Percentiles rank a stretch among this genome's conserved stretches.
Evolutionary conservation across 257 asterid species (phyloP).

Genomic region (Nicotiana noctiflora): DNA sequence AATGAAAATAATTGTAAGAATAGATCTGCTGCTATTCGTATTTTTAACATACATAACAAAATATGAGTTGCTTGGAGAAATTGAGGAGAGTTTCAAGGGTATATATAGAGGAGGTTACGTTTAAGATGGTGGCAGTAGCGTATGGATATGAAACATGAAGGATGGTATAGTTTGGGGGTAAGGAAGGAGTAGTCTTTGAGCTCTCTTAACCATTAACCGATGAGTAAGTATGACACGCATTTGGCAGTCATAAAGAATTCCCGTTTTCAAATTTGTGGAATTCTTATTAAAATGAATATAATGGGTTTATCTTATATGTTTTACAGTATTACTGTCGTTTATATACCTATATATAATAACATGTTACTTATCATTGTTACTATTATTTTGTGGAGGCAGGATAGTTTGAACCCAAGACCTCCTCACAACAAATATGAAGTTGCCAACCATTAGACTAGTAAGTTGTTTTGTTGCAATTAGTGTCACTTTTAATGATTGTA

Average conservation of each 20-base stretch:
- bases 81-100: not conserved
- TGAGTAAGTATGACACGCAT: constrained; percentile 21
- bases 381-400: too few relatives aligned
- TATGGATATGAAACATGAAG: not conserved
- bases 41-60: not conserved
- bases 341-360: too few relatives aligned
- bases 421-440: too few relatives aligned
- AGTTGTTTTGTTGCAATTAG: too few relatives aligned
- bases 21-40: not conserved
- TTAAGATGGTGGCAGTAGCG: not conserved
- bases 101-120: constrained; percentile 26
- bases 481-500: too few relatives aligned
- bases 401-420: too few relatives aligned
- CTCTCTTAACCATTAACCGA: not conserved
- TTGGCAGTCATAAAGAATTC: not conserved
- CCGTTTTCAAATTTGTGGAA: not conserved
- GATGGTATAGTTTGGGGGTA: not conserved
- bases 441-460: too few relatives aligned
- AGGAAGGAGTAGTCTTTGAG: not conserved
- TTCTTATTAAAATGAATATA: too few relatives aligned
- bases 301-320: too few relatives aligned
- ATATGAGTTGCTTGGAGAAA: constrained; percentile 10
- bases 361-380: too few relatives aligned
- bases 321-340: too few relatives aligned
- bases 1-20: not conserved